Evolutionary conservation across 2,329 filamentous ascomycete genomes (phyloP), one percentile per base, ranked within the genome.

Genomic region (Blumeria graminis): DNA sequence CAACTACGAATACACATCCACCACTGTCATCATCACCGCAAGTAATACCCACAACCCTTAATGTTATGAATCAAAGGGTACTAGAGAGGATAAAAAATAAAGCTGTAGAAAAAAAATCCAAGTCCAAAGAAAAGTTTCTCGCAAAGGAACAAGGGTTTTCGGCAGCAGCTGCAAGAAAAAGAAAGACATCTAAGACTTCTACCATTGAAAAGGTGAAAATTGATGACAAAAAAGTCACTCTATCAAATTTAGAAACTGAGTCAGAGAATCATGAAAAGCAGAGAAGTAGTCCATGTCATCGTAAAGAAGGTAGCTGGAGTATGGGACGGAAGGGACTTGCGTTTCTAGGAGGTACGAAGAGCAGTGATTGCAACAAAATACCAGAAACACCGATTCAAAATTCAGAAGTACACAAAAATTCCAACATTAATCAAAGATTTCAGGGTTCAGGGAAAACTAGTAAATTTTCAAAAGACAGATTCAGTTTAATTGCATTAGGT

Each of bases 241-340:
- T 57, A 9, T 35, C 57, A n/a, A 43, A 13, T n/a, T 13, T 36
- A 34, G 45, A 9, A 7, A 59, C 34, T 6, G 56, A 48, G 9
- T 56, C 58, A 11, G 57, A 48, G 43, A 56, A 57, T 46, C 57
- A 58, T 32, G 62, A 61, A 39, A 62, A 63, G 34, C 62, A 64
- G 51, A 61, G 57, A 45, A 50, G 58, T 6, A 59, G 58, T 10
- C 57, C 65, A 18, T 62, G 56, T 63, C 75, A 85, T 48, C 80
- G 84, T 60, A 77, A 81, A 62, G 75, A 81, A 56, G 79, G 79
- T 9, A 86, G 82, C 67, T 90, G 86, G 71, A 88, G 85, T 60
- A 76, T 94, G 71, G 63, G 84, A 53, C 78, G 82, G 60, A 86
- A 83, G 68, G 84, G 84, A 61, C 81, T 86, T 63, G 77, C 76